Conservation (phyloP, 768 basidiomycete species). For the Boletus rubropictus region DNA sequence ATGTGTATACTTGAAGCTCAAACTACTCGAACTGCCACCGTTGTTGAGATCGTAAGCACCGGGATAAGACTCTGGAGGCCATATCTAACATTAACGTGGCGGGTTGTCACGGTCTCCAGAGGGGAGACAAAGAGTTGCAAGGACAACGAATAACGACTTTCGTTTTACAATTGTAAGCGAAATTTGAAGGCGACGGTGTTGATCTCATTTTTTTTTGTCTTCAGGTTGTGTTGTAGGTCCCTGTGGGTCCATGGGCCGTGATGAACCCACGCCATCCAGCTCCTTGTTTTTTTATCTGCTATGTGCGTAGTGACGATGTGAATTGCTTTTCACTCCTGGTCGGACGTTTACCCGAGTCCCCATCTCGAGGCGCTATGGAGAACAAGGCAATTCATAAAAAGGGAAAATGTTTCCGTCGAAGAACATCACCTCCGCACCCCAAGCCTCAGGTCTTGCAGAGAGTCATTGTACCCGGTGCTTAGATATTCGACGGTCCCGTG, state of each 20-base stretch:
- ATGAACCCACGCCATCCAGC: background rate
- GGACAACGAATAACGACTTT: background rate
- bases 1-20: too few relatives aligned
- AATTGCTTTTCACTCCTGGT: background rate
- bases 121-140: conserved; percentile 13
- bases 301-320: conserved; percentile 10
- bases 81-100: background rate
- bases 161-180: background rate
- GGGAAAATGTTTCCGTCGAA: background rate
- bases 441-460: background rate
- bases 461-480: background rate
- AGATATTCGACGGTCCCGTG: conserved; percentile 15
- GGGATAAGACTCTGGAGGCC: background rate
- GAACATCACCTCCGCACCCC: background rate
- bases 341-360: conserved; percentile 1
- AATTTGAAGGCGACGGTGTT: background rate
- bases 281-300: conserved; percentile 17
- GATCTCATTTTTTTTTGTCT: conserved; percentile 12
- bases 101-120: conserved; percentile 1
- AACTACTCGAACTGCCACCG: background rate
- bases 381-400: conserved; percentile 14
- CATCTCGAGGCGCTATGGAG: background rate
- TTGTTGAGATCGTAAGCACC: background rate
- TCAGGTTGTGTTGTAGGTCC: conserved; percentile 18
- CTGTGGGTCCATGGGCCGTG: conserved; percentile 15